Evolutionary conservation across 2,329 filamentous ascomycete genomes (phyloP), one percentile per base, ranked within the genome.

Genomic region (Colletotrichum paranaense): DNA sequence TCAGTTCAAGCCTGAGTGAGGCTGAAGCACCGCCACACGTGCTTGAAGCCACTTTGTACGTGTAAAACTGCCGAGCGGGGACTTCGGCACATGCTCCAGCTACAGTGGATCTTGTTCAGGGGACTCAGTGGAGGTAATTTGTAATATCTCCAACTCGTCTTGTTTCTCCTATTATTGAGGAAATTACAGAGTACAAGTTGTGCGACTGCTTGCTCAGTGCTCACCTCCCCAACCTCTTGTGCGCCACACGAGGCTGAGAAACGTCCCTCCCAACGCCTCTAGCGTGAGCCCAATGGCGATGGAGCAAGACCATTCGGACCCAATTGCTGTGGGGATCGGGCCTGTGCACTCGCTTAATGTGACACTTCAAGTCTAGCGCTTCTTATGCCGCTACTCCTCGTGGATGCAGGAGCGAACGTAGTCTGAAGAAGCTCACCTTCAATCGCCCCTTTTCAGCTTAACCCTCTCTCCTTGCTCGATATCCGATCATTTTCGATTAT

Each of bases 401-500:
- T 70, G 62, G 71, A 70, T 73, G 71, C 67, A 73, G 67, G 71
- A 73, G 71, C 71, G 70, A 75, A 75, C 66, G 71, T 73, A 70
- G 73, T 65, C 65, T 30, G 62, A 75, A 68, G 60, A 74, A 74
- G 70, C 73, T 75, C 73, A 75, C 71, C 73, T 67, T 75, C 71
- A 66, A 74, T 63, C 62, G 71, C 73, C 73, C 73, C 73, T 65
- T 74, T 75, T 74, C 71, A 67, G 67, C 62, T 70, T 70, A 67
- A 71, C 57, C 42, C 68, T 74, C 68, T 67, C 59, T 74, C 63
- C 72, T 74, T 60, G 68, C 62, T 63, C 67, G 72, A 68, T 74
- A 72, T 72, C 72, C 68, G 68, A 57, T 32, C 68, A 46, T 28
- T 68, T 62, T 67, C 68, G 57, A 68, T 63, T 72, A 35, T 74